A percentile compares a stretch with the other conserved stretches of the same genome.
Evolutionary conservation across 805 yeast genomes (phyloP).

Genomic region (Candida sanyiensis): DNA sequence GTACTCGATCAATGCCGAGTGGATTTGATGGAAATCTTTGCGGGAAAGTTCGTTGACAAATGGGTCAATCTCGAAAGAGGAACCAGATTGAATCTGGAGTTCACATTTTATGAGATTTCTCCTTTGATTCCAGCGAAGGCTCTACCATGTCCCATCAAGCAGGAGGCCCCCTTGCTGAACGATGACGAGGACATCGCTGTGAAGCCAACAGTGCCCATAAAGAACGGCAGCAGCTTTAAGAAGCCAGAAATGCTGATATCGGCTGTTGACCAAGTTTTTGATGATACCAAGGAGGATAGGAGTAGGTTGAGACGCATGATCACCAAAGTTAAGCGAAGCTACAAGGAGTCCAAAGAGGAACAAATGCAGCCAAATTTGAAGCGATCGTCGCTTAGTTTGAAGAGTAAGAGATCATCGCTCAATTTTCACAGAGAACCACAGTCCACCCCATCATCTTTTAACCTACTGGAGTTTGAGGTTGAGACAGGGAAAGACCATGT

Average conservation of each 20-base stretch:
- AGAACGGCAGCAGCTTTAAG: not conserved
- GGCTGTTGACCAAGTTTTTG: conserved; percentile 23
- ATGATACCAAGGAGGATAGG: conserved; percentile 18
- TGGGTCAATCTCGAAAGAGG: conserved; percentile 13
- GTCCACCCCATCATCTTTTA: not conserved
- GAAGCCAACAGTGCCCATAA: not conserved
- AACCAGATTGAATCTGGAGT: conserved; percentile 20
- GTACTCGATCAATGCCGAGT: conserved; percentile 17
- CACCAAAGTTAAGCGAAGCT: conserved; percentile 20
- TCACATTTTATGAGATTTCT: conserved; percentile 22
- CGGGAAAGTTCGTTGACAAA: conserved; percentile 13
- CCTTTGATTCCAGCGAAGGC: conserved; percentile 20
- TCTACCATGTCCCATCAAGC: not conserved
- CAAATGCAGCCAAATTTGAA: not conserved
- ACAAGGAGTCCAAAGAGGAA: conserved; percentile 11
- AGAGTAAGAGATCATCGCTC: not conserved
- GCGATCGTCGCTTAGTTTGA: not conserved
- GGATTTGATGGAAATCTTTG: conserved; percentile 15
- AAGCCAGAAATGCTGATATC: conserved; percentile 13
- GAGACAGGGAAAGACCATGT: not conserved
- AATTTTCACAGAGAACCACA: not conserved
- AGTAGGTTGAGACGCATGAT: conserved; percentile 18
- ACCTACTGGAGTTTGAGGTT: not conserved
- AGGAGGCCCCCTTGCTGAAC: no score
- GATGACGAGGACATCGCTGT: not conserved